Conservation (phyloP, 2,329 filamentous ascomycete species). For the Ophiostoma novo-ulmi region DNA sequence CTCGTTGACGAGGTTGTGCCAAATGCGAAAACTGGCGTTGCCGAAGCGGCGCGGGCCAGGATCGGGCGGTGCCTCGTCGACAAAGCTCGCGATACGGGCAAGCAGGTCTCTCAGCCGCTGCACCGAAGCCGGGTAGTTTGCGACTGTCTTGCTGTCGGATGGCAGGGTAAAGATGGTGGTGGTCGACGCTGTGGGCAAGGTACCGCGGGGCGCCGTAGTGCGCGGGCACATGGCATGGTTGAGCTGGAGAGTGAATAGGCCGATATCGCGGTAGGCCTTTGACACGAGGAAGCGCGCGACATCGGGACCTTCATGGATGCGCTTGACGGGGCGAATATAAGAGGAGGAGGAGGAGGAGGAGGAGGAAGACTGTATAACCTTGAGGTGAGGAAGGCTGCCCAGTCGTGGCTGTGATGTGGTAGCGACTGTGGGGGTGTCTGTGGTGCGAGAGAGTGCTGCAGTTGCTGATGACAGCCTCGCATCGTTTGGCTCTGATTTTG, state of each 20-base stretch:
- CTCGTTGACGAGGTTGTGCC: slow-evolving; percentile 66
- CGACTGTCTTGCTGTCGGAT: slow-evolving; percentile 29
- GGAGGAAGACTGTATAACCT: background rate
- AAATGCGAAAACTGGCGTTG: slow-evolving; percentile 82
- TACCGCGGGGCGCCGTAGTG: slow-evolving; percentile 36
- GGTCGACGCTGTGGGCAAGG: slow-evolving; percentile 33
- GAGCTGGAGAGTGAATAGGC: slow-evolving; percentile 81
- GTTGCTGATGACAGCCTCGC: background rate
- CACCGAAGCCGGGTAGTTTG: slow-evolving; percentile 50
- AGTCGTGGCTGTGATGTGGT: background rate
- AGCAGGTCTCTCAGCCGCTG: slow-evolving; percentile 62
- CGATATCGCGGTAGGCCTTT: slow-evolving; percentile 80
- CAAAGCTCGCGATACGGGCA: slow-evolving; percentile 56
- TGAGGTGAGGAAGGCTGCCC: background rate
- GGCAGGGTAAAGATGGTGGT: slow-evolving; percentile 46
- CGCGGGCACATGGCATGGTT: slow-evolving; percentile 80
- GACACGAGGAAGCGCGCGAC: slow-evolving; percentile 74
- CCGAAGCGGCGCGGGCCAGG: slow-evolving; percentile 84
- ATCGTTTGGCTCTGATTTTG: background rate
- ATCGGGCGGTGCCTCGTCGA: slow-evolving; percentile 77
- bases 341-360: slow-evolving; percentile 46
- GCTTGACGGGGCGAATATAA: slow-evolving; percentile 58
- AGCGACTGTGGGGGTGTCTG: background rate
- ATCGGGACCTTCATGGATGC: slow-evolving; percentile 79
- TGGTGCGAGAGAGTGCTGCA: background rate